Base-by-base conservation (phyloP, 2,329 filamentous ascomycete genomes). In the Periconia sp. region DNA sequence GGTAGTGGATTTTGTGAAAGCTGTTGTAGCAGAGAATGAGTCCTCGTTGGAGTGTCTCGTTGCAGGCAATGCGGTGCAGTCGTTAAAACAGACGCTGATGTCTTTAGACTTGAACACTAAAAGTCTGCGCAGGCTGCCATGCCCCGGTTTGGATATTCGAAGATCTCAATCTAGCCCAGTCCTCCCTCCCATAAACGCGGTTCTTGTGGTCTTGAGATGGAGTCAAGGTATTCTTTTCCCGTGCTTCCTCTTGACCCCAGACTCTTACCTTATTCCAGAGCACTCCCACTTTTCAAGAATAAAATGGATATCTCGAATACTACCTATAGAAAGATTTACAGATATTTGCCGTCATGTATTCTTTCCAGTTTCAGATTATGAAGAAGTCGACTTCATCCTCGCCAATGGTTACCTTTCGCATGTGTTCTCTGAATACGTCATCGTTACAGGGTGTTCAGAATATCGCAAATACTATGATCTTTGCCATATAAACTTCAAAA, bases 301-400 rank as follows among this genome's bases (percentile, higher is more conserved):
- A 0, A n/a, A 37, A 1, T 72, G 71, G 62, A 57, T 76, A 14
- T 69, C 62, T 15, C 61, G 62, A 5, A 61, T 76, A 5, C 64
- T 76, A 14, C 69, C 74, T 1, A 55, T 73, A 0, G 49, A 68
- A 0, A 62, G 42, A 1, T 75, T 74, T 20, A 60, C 66, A 1
- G 61, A 74, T 1, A 68, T 70, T 3, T 76, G 74, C 45, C 66
- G 58, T 11, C 74, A 71, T 47, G 64, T 76, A 13, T 76, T 70
- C 50, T 76, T 76, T 45, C 64, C 70, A 1, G 47, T 73, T 6
- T 63, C 71, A 9, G 63, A 65, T 8, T 69, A 75, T 51, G 62
- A 49, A 0, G 61, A 73, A 14, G 48, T 67, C 2, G 72, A 76
- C 13, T 68, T 71, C 14, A 64, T 75, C 5, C 61, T 76, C 1